Base-by-base conservation (phyloP, 805 yeast genomes). In the Sungouiella blattae region DNA sequence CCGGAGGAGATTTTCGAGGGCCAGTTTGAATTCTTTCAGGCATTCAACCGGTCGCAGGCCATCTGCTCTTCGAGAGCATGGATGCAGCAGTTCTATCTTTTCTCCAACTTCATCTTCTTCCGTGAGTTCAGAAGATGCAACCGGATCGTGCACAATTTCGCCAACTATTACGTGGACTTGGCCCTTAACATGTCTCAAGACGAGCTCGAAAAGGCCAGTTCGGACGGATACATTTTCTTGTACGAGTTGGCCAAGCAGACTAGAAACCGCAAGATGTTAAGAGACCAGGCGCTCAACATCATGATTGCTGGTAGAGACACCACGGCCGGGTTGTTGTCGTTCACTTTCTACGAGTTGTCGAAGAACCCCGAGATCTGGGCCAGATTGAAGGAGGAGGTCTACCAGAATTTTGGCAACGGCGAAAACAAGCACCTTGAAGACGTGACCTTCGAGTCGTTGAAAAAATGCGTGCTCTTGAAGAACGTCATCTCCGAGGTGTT, bases 381-480 rank as follows among this genome's bases (percentile, higher is more conserved):
- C 3, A 56, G 55, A 30, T 52, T 61, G 31, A 57, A 51, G 44
- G 33, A 41, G 11, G 65, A 61, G 37, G 48, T 61, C 18, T 30
- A 52, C 18, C 35, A 28, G 6, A 33, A 43, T 14, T 61, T 58
- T 41, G 64, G 64, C 4, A 23, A 32, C 9, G 57, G 53, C 21
- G 44, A 43, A 5, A 44, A 52, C n/a, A 46, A 49, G 7, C 35
- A 46, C 16, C 29, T 49, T 16, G 52, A 54, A 6, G 44, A 40
- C 5, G 58, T 61, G 16, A 52, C 64, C 3, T 55, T 60, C 39
- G 67, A 61, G 40, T 40, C 57, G 6, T 51, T 61, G 49, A 61
- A 61, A 41, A 55, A 49, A 37, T 60, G 66, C 43, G 53, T 53
- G 29, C 58, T 58, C 39, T 50, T 61, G 41, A 58, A 55, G 36